phyloP scores from a whole-genome alignment of 495 filamentous ascomycete species.

The Annulohypoxylon bovei region DNA sequence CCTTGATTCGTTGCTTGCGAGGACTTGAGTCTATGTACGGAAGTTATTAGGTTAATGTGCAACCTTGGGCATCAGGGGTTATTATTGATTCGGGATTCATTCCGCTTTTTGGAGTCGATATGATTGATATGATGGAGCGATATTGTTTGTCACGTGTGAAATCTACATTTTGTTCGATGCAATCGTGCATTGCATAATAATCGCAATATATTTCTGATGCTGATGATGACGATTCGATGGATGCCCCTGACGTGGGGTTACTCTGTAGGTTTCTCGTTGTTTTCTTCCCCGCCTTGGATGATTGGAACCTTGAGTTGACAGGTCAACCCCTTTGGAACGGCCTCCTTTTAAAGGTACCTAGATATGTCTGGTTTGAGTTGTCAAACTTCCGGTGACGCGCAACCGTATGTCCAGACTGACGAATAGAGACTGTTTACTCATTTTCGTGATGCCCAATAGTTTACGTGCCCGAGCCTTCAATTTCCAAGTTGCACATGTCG shows the following conservation, averaged over 20 bases:
- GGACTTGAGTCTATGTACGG: neutral
- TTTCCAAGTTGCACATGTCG: neutral
- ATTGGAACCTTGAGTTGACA: constrained; percentile 11
- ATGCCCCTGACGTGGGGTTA: constrained; percentile 11
- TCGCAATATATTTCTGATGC: constrained; percentile 18
- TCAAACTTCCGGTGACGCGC: constrained; percentile 24
- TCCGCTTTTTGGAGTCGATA: constrained; percentile 4
- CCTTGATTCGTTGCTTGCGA: constrained; percentile 9
- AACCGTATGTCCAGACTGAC: constrained; percentile 12
- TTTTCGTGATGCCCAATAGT: constrained; percentile 40
- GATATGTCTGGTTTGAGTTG: constrained; percentile 4
- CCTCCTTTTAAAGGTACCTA: neutral
- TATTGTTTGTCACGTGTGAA: constrained; percentile 14
- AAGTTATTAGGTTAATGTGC: constrained; percentile 23
- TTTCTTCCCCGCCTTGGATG: constrained; percentile 22
- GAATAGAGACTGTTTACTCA: constrained; percentile 14
- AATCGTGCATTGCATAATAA: constrained; percentile 24
- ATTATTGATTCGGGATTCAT: constrained; percentile 5
- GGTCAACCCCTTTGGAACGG: constrained; percentile 22
- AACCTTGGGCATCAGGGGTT: constrained; percentile 29
- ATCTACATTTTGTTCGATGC: constrained; percentile 9
- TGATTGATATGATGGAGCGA: neutral
- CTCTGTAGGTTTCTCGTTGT: constrained; percentile 7
- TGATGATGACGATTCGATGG: constrained; percentile 19
- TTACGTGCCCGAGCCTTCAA: constrained; percentile 19